Base-by-base conservation (phyloP, 257 asterid genomes). In the Ballota nigra region DNA sequence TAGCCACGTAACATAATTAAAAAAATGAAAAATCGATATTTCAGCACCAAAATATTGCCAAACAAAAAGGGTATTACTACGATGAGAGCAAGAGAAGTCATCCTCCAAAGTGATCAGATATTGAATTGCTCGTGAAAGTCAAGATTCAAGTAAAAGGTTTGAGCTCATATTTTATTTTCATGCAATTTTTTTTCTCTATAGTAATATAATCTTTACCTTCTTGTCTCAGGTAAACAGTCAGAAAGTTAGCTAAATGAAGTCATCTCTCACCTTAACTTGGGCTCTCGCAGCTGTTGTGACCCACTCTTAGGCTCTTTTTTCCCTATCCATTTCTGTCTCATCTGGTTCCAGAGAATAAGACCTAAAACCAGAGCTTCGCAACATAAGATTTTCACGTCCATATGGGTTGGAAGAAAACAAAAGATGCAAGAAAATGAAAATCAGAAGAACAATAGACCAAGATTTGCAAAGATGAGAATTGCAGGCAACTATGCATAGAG, bases 311-410 rank as follows among this genome's bases (percentile, higher is more conserved):
- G 70, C 78, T 77, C 85, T 79, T 83, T 87, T 75, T 49, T 85
- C 77, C 85, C 86, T 67, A 71, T 38, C 98, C 97, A 92, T 75
- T 86, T 87, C 83, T 82, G 86, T 73, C 98, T 78, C 70, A n/a
- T 83, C 77, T 86, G 91, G 81, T 79, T 84, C 98, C 98, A 92
- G 45, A 66, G 85, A 72, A 81, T 79, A 68, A 87, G 83, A 77
- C 96, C 98, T 92, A 80, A 60, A 75, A 9, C 62, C 56, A 70
- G 51, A 72, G 45, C 63, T 70, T 36, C 62, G 36, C 33, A 8
- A 67, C 47, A 53, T 78, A 49, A 73, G 73, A 61, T 68, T 62
- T 5, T 33, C 64, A 66, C 45, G 52, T 77, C 66, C 57, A 68
- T 18, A 62, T 4, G 34, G 51, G 34, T 49, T 31, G 4, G 1